Percentiles rank a stretch among this genome's conserved stretches.
phyloP scores from a whole-genome alignment of 306 rosid genomes.

The Cicer cuneatum region DNA sequence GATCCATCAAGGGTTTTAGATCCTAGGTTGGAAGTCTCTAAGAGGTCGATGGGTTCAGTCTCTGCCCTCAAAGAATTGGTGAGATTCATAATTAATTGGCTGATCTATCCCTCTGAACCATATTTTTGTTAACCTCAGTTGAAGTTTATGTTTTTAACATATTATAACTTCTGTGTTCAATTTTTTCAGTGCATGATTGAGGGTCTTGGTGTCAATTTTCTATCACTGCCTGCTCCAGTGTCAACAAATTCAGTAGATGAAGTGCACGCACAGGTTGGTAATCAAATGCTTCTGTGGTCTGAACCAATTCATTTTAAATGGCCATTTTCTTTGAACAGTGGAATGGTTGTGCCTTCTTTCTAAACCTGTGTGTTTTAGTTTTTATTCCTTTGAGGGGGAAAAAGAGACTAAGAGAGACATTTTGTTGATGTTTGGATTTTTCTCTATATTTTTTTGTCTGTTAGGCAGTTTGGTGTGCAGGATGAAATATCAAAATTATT shows the following conservation, averaged over 20 bases:
- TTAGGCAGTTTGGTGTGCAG: constrained; percentile 12
- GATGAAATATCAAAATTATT: constrained; percentile 38
- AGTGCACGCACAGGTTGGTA: constrained; percentile 86
- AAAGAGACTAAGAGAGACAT: constrained; percentile 18
- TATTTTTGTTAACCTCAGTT: not conserved
- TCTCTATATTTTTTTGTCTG: constrained; percentile 12
- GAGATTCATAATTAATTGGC: constrained; percentile 38
- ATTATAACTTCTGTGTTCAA: constrained; percentile 41
- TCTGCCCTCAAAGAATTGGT: constrained; percentile 84
- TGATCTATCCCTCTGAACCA: not conserved
- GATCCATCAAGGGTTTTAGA: constrained; percentile 66
- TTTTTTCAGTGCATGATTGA: constrained; percentile 76
- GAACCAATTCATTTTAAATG: constrained; percentile 35
- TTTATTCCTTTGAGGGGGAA: constrained; percentile 4
- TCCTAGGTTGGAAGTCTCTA: constrained; percentile 70
- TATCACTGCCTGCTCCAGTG: constrained; percentile 60
- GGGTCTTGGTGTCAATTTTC: constrained; percentile 76
- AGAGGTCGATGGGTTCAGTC: constrained; percentile 64
- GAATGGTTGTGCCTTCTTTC: constrained; percentile 11
- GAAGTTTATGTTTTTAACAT: constrained; percentile 38
- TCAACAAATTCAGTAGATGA: constrained; percentile 68
- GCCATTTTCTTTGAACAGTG: constrained; percentile 11
- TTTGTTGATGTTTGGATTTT: constrained; percentile 14
- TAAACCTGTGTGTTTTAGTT: constrained; percentile 14
- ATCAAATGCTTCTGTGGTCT: constrained; percentile 32